Evolutionary conservation across 2,329 filamentous ascomycete genomes (phyloP).

Genomic region (Penicillium sp.): DNA sequence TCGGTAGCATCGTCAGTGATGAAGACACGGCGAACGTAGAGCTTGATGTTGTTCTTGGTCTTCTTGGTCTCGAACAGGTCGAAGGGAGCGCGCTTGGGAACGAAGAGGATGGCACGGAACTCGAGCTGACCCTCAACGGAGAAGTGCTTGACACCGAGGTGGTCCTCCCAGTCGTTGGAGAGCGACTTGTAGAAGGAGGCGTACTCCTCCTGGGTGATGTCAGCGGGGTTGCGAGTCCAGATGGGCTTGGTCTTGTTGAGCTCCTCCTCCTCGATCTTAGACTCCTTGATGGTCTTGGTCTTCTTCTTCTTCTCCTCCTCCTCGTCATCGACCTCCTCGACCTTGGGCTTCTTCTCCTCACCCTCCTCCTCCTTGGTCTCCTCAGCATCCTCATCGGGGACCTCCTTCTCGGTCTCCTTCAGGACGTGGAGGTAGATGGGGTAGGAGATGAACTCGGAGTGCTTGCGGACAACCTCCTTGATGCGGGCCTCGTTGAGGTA

Average conservation of each 20-base stretch:
- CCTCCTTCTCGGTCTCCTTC: slow-evolving; percentile 99
- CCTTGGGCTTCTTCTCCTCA: slow-evolving; percentile 93
- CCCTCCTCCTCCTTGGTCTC: slow-evolving; percentile 72
- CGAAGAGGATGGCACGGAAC: slow-evolving; percentile 99
- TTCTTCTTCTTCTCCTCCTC: slow-evolving; percentile 89
- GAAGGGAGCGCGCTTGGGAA: slow-evolving; percentile 98
- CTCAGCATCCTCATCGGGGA: slow-evolving; percentile 92
- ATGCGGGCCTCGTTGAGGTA: slow-evolving; percentile 99
- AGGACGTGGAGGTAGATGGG: slow-evolving; percentile 99
- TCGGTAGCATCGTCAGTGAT: slow-evolving; percentile 99
- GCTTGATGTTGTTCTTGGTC: slow-evolving; percentile 99
- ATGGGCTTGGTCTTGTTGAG: slow-evolving; percentile 99
- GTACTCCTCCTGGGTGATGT: slow-evolving; percentile 96
- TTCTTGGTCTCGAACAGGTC: slow-evolving; percentile 99
- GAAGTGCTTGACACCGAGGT: slow-evolving; percentile 99
- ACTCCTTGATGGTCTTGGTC: slow-evolving; percentile 99
- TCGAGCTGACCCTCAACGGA: slow-evolving; percentile 99
- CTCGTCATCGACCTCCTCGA: slow-evolving; percentile 87
- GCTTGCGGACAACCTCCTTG: slow-evolving; percentile 99
- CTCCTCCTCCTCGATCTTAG: slow-evolving; percentile 97
- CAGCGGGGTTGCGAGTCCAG: slow-evolving; percentile 96
- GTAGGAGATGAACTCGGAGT: slow-evolving; percentile 99
- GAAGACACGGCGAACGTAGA: slow-evolving; percentile 99
- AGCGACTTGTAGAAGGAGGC: slow-evolving; percentile 99
- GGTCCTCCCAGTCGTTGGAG: slow-evolving; percentile 99